Evolutionary conservation across 208 protist genomes (phyloP), one percentile per base, ranked within the genome.

Genomic region (Leptomonas pyrrhocoris): DNA sequence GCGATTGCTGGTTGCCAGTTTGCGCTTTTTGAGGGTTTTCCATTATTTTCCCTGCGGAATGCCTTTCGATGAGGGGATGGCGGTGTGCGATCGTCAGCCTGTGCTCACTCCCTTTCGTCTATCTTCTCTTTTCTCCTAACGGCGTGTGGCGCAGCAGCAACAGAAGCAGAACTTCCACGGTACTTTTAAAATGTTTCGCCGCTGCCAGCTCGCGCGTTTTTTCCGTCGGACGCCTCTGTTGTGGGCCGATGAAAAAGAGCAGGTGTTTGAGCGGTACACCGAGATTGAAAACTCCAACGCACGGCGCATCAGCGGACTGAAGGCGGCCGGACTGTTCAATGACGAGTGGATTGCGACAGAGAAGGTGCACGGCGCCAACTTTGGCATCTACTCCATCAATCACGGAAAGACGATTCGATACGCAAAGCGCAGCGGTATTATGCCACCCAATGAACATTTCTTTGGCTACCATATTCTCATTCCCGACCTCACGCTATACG

Each of bases 301-400:
- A 9, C 77, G 81, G 34, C 84, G 87, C 53, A 92, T 96, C 40
- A 76, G 68, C 28, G 85, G 76, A 7, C 50, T 93, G 28, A 79
- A 85, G 36, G 56, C 65, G 1, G 65, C 65, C 40, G 80, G 84
- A 13, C 70, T 88, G 36, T 79, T 80, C 68, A 83, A 89, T 36
- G 88, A 96, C 70, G 88, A 96, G 40, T 96, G 91, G 88, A 90
- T 96, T 53, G 91, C 88, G 11, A 94, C 88, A 13, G 88, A 96
- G 53, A 96, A 96, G 73, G 88, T 96, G 31, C 88, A 96, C 69
- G 91, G 91, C 43, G 91, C 91, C 15, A 96, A 96, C 80, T 96
- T 96, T 69, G 86, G 84, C 21, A 85, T 96, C 36, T 93, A 95
- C 77, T 90, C 84, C 31, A 79, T 81, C n/a, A 75, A 89, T 12